Base-by-base conservation (phyloP, 1,284 basidiomycete species). In the Sanghuangporus weigelae region DNA sequence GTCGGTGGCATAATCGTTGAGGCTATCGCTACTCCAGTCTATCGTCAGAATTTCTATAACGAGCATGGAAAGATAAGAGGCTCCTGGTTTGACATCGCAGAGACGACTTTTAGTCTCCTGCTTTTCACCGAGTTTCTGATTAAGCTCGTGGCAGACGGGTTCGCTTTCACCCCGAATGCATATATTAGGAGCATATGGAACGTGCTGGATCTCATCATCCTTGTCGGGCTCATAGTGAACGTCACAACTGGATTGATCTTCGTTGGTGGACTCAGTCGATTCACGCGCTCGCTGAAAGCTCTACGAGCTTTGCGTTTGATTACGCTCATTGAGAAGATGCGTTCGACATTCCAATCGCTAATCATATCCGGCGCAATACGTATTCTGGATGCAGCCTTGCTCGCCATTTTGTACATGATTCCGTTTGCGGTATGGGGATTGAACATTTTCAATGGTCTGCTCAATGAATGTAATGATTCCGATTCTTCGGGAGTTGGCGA, bases 351-450 rank as follows among this genome's bases (percentile, higher is more conserved):
- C 74, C 87, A 96, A 71, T 88, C 88, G n/a, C 81, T 98, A 59
- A 89, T 98, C 71, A 89, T 98, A 63, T 92, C 92, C 2, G 96
- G 96, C 3, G 90, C 90, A 1, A 76, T 84, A 19, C 89, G 93
- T 69, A 96, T 99, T 66, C 69, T 97, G 60, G 95, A 98, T 69
- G 96, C 96, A 0, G 93, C 90, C 0, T 75, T 98, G 59, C 85
- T 99, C n/a, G 94, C 96, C 54, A 85, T 97, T 59, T 81, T 98
- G 57, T 95, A 98, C 77, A 90, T 98, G 83, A 93, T 99, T 68
- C 96, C 96, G 0, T 98, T 95, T 72, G 96, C 96, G 3, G 89
- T 98, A 1, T 98, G 96, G 96, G 96, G 95, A 5, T 84, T 95
- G 64, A 98, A 96, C 71, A 92, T 98, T 72, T 98, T 98, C 75